Percentiles rank a stretch among this genome's conserved stretches.
Conservation (phyloP, 768 basidiomycete genomes). For the Megacollybia marginata region DNA sequence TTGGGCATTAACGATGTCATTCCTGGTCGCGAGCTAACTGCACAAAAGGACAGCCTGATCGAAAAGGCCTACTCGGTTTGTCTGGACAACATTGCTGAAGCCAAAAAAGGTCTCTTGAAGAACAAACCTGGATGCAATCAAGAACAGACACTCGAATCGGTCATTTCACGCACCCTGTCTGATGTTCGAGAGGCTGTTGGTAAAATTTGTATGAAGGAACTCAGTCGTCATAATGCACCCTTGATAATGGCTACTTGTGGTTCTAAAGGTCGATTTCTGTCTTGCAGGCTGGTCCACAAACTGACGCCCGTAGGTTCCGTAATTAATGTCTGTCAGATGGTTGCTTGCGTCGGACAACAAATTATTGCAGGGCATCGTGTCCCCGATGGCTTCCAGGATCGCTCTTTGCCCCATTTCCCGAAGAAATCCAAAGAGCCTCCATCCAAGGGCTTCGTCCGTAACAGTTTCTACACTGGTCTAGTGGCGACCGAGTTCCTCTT, state of each 20-base stretch:
- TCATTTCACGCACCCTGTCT: constrained; percentile 88
- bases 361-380: constrained; percentile 98
- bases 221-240: constrained; percentile 96
- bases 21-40: constrained; percentile 77
- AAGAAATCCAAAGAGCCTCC: constrained; percentile 96
- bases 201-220: constrained; percentile 95
- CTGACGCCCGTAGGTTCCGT: constrained; percentile 62
- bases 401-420: constrained; percentile 96
- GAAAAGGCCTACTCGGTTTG: constrained; percentile 86
- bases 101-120: constrained; percentile 86
- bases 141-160: constrained; percentile 94
- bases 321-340: constrained; percentile 99
- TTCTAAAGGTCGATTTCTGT: constrained; percentile 73
- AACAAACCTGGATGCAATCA: constrained; percentile 98
- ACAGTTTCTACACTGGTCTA: constrained; percentile 92
- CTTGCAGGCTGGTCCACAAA: not conserved
- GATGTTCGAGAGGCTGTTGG: constrained; percentile 95
- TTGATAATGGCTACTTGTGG: constrained; percentile 99
- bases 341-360: constrained; percentile 99
- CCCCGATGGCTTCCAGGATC: constrained; percentile 97
- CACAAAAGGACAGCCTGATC: constrained; percentile 79
- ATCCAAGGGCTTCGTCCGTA: constrained; percentile 96
- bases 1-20: constrained; percentile 98
- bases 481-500: constrained; percentile 94
- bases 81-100: constrained; percentile 77